Percentiles rank a stretch among this genome's conserved stretches.
Conservation (phyloP, 2,329 filamentous ascomycete species). For the Coleophoma crateriformis region DNA sequence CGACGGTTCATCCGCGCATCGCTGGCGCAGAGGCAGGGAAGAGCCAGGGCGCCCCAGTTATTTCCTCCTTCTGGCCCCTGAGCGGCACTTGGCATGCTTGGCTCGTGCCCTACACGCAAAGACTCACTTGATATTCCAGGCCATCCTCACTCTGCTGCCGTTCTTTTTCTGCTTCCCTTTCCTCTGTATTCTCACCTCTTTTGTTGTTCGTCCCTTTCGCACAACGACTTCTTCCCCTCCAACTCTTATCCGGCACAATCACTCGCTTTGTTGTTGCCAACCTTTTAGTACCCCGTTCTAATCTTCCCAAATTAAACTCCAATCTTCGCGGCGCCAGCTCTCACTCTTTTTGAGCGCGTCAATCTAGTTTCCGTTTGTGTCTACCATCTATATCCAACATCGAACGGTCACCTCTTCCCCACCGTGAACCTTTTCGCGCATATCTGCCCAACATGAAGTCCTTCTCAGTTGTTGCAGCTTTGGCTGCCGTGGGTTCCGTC, state of each 20-base stretch:
- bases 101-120: neutral
- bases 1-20: too few relatives aligned
- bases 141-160: neutral
- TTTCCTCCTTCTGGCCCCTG: too few relatives aligned
- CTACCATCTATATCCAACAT: neutral
- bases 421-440: too few relatives aligned
- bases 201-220: neutral
- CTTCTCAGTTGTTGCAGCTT: slow-evolving; percentile 1
- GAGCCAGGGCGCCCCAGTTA: too few relatives aligned
- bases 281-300: slow-evolving; percentile 1
- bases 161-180: neutral
- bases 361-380: neutral
- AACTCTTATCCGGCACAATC: neutral
- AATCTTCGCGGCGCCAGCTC: neutral
- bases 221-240: neutral
- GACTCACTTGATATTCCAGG: neutral
- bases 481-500: slow-evolving; percentile 1
- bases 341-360: slow-evolving; percentile 4
- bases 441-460: slow-evolving; percentile 1
- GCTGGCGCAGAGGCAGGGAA: too few relatives aligned
- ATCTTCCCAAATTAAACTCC: neutral
- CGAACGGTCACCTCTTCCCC: neutral
- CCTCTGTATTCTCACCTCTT: neutral
- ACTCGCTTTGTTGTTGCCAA: slow-evolving; percentile 2
- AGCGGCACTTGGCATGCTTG: too few relatives aligned